Evolutionary conservation across 164 flowering plant genomes (phyloP).

Genomic region (Piper betle): DNA sequence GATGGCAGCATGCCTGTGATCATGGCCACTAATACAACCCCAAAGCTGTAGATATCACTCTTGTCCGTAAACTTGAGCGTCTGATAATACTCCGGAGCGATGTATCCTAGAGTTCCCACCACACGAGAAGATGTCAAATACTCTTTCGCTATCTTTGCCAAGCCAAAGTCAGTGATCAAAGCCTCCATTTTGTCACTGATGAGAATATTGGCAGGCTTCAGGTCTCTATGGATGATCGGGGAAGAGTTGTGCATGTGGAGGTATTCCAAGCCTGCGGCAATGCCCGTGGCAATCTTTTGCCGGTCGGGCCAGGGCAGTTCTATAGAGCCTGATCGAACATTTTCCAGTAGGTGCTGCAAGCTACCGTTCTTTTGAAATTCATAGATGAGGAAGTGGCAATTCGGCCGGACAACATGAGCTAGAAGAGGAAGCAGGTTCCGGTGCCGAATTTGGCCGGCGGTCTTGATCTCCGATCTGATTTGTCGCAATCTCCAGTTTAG

Average conservation of each 20-base stretch:
- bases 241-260: constrained; percentile 59
- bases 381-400: constrained; percentile 67
- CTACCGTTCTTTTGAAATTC: constrained; percentile 93
- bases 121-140: constrained; percentile 62
- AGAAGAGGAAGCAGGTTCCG: constrained; percentile 66
- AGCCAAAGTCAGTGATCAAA: constrained; percentile 83
- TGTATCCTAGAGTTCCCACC: constrained; percentile 82
- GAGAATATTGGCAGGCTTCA: constrained; percentile 78
- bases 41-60: constrained; percentile 89
- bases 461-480: constrained; percentile 60
- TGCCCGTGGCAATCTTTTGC: constrained; percentile 49
- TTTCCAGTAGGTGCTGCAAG: constrained; percentile 38
- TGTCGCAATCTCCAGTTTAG: constrained; percentile 65
- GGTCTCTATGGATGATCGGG: constrained; percentile 68
- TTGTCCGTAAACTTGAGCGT: constrained; percentile 81
- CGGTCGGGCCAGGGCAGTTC: constrained; percentile 60
- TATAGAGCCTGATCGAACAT: constrained; percentile 28
- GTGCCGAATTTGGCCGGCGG: constrained; percentile 74
- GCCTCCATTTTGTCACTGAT: constrained; percentile 89
- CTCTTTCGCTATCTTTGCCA: constrained; percentile 70
- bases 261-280: constrained; percentile 76
- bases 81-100: constrained; percentile 90
- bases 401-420: constrained; percentile 57
- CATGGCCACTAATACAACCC: constrained; percentile 59
- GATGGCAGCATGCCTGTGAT: constrained; percentile 70